phyloP scores from a whole-genome alignment of 2,329 filamentous ascomycete genomes.

The Thelonectria blattea region DNA sequence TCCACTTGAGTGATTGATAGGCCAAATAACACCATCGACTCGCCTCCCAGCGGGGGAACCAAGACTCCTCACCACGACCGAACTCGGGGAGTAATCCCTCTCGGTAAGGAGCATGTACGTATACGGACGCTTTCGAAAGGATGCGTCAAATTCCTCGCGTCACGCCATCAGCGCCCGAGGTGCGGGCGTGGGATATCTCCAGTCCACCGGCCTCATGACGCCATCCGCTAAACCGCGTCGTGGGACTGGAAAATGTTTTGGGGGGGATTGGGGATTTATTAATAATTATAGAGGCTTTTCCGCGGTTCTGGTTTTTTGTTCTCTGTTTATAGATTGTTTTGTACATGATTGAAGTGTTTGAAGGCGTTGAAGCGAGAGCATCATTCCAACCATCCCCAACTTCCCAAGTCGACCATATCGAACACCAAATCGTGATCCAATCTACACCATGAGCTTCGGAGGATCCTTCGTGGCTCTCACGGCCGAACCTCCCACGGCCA shows the following conservation, averaged over 20 bases:
- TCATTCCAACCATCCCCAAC: too few relatives aligned
- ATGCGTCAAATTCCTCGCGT: slow-evolving; percentile 18
- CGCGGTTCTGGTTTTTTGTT: not conserved
- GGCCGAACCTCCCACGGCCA: slow-evolving; percentile 21
- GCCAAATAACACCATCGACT: slow-evolving; percentile 39
- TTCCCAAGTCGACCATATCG: too few relatives aligned
- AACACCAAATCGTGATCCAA: not conserved
- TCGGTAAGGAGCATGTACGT: too few relatives aligned
- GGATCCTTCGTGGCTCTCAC: slow-evolving; percentile 25
- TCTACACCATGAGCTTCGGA: slow-evolving; percentile 23
- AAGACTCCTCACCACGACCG: slow-evolving; percentile 8
- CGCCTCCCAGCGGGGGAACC: slow-evolving; percentile 25
- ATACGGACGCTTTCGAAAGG: not conserved
- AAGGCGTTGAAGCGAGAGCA: too few relatives aligned
- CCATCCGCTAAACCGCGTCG: slow-evolving; percentile 28
- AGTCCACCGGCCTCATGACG: slow-evolving; percentile 25
- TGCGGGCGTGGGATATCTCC: slow-evolving; percentile 28
- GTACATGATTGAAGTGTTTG: not conserved
- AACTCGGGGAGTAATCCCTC: slow-evolving; percentile 7
- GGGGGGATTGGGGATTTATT: slow-evolving; percentile 3
- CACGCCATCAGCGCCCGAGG: slow-evolving; percentile 30
- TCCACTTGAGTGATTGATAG: slow-evolving; percentile 34
- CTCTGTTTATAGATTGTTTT: not conserved
- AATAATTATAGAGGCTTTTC: slow-evolving; percentile 15
- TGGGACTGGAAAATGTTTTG: not conserved